These are phyloP conservation scores for Exutisphaerella laricina DNA, from an alignment of 2,329 filamentous ascomycete genomes.

Conservation along the genomic window DNA sequence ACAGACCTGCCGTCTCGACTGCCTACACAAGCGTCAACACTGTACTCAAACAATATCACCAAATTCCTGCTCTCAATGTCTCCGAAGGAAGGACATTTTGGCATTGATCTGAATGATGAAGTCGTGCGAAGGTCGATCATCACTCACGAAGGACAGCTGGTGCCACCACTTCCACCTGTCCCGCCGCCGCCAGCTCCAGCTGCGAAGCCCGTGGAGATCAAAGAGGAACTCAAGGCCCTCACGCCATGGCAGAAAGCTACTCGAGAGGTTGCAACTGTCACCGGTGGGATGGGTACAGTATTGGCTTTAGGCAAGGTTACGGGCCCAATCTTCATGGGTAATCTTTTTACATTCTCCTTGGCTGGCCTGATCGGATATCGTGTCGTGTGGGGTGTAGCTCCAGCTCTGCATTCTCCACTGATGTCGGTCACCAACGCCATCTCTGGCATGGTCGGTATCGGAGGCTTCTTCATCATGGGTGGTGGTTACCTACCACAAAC, in stretches of 20 bases:
- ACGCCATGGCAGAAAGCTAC: slow-evolving; percentile 78
- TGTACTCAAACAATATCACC: slow-evolving; percentile 92
- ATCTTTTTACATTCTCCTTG: slow-evolving; percentile 77
- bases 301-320: slow-evolving; percentile 75
- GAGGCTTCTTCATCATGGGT: slow-evolving; percentile 81
- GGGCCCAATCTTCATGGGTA: slow-evolving; percentile 79
- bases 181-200: slow-evolving; percentile 51
- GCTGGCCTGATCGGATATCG: slow-evolving; percentile 83
- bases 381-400: slow-evolving; percentile 79
- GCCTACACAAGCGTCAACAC: slow-evolving; percentile 79
- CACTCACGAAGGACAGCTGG: slow-evolving; percentile 67
- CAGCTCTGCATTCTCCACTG: slow-evolving; percentile 77
- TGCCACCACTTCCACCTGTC: slow-evolving; percentile 70
- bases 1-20: slow-evolving; percentile 82
- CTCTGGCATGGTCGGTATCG: slow-evolving; percentile 81
- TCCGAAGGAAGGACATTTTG: slow-evolving; percentile 71
- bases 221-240: slow-evolving; percentile 58
- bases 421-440: slow-evolving; percentile 96
- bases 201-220: slow-evolving; percentile 46
- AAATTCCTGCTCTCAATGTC: slow-evolving; percentile 80
- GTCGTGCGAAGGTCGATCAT: slow-evolving; percentile 82
- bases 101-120: slow-evolving; percentile 74
- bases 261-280: slow-evolving; percentile 68
- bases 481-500: slow-evolving; percentile 73
- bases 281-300: slow-evolving; percentile 69